Percentiles rank a stretch among this genome's conserved stretches.
phyloP scores from a whole-genome alignment of 257 asterid genomes.

The Oldenlandia corymbosa region DNA sequence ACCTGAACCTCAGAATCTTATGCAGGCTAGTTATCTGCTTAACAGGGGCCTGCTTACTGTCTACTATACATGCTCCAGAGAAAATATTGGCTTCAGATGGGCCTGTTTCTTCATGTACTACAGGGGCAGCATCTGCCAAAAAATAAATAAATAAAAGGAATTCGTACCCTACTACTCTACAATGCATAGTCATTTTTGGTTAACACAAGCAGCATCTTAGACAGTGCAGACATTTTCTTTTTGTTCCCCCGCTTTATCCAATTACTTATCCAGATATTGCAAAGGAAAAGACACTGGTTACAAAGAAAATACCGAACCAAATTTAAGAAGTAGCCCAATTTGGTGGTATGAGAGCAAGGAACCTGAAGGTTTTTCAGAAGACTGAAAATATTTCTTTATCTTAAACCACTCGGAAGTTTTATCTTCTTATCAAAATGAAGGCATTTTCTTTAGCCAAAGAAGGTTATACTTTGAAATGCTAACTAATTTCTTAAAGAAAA shows the following conservation, averaged over 20 bases:
- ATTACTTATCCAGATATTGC: no score
- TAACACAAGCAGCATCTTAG: not conserved
- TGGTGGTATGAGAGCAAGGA: not conserved
- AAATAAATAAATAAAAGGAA: no score
- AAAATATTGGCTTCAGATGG: slow-evolving; percentile 58
- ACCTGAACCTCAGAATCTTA: slow-evolving; percentile 64
- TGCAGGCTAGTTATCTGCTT: slow-evolving; percentile 51
- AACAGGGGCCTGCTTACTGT: slow-evolving; percentile 30
- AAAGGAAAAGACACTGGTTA: not conserved
- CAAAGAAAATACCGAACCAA: not conserved
- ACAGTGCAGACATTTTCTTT: not conserved
- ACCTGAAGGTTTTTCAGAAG: not conserved
- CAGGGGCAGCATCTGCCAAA: slow-evolving; percentile 46
- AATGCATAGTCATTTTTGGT: not conserved
- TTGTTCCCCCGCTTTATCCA: not conserved
- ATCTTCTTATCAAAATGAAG: not conserved
- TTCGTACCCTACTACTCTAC: not conserved
- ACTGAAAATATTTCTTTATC: no score
- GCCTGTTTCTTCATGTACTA: slow-evolving; percentile 41
- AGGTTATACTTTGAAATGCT: not conserved
- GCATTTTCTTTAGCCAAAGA: not conserved
- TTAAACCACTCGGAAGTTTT: not conserved
- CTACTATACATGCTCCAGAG: slow-evolving; percentile 35
- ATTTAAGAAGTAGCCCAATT: not conserved
- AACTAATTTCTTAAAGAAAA: not conserved